These are phyloP conservation scores for Clohesyomyces aquaticus DNA, from an alignment of 495 filamentous ascomycete genomes.

Conservation along the genomic window DNA sequence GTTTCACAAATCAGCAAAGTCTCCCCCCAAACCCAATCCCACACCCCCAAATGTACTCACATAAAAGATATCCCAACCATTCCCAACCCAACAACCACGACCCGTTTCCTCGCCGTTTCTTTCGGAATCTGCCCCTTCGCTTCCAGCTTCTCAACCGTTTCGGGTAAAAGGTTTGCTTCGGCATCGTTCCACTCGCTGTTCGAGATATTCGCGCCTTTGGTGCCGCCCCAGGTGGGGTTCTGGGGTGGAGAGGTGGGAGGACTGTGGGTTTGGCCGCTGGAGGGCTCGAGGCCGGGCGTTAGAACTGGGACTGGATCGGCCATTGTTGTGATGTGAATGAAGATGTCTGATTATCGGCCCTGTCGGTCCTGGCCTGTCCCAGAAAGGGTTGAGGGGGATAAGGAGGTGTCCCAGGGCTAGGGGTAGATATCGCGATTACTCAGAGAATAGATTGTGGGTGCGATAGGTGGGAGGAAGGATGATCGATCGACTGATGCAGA, in stretches of 20 bases:
- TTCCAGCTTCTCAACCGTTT: constrained; percentile 33
- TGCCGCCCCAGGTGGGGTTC: neutral
- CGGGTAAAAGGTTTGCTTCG: constrained; percentile 44
- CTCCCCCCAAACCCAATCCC: neutral
- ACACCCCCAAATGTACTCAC: constrained; percentile 55
- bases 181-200: constrained; percentile 39
- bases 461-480: too few relatives aligned
- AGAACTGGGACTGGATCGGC: constrained; percentile 26
- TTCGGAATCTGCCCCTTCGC: constrained; percentile 27
- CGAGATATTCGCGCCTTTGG: constrained; percentile 15
- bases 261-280: constrained; percentile 21
- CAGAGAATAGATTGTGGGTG: too few relatives aligned
- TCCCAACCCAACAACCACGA: constrained; percentile 88
- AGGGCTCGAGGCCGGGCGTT: constrained; percentile 31
- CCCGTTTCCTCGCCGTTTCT: constrained; percentile 57
- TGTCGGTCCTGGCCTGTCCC: too few relatives aligned
- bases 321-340: too few relatives aligned
- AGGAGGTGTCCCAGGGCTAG: too few relatives aligned
- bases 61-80: constrained; percentile 97
- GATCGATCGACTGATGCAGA: too few relatives aligned
- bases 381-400: too few relatives aligned
- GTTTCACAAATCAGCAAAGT: neutral
- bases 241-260: constrained; percentile 13
- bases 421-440: too few relatives aligned
- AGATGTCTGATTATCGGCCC: too few relatives aligned